phyloP scores from a whole-genome alignment of 2,329 filamentous ascomycete genomes.

The Ophiocordyceps polyrhachis-furcata region DNA sequence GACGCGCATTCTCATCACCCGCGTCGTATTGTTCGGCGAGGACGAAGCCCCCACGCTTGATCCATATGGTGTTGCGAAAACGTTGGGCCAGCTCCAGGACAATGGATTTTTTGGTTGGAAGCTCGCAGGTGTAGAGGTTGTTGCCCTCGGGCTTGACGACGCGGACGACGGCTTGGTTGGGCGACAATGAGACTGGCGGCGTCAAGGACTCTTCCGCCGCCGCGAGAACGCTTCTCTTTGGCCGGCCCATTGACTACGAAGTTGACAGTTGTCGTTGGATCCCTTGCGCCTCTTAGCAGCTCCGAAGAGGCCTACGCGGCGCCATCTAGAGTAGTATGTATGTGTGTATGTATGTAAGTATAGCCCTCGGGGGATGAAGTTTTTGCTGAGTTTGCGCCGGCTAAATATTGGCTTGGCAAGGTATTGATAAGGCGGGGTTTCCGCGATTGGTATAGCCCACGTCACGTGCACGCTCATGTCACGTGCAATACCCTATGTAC shows the following conservation, averaged over 20 bases:
- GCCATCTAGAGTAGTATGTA: too few species aligned
- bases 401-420: not conserved
- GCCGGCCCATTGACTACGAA: slow-evolving; percentile 14
- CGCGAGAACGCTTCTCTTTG: slow-evolving; percentile 57
- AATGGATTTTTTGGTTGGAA: slow-evolving; percentile 46
- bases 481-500: too few species aligned
- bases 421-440: not conserved
- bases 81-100: slow-evolving; percentile 67
- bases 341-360: too few species aligned
- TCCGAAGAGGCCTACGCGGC: too few species aligned
- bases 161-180: slow-evolving; percentile 51
- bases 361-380: too few species aligned
- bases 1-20: slow-evolving; percentile 53
- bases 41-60: slow-evolving; percentile 76
- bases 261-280: too few species aligned
- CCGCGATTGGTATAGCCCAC: not conserved
- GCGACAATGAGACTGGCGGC: slow-evolving; percentile 38
- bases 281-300: too few species aligned
- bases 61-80: slow-evolving; percentile 87
- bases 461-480: too few species aligned
- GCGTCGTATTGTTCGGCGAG: slow-evolving; percentile 51
- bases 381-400: not conserved
- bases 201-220: slow-evolving; percentile 53
- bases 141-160: slow-evolving; percentile 74
- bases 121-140: slow-evolving; percentile 64